Evolutionary conservation across 2,329 filamentous ascomycete species (phyloP), one percentile per base, ranked within the genome.

Genomic region (Beauveria asiatica): DNA sequence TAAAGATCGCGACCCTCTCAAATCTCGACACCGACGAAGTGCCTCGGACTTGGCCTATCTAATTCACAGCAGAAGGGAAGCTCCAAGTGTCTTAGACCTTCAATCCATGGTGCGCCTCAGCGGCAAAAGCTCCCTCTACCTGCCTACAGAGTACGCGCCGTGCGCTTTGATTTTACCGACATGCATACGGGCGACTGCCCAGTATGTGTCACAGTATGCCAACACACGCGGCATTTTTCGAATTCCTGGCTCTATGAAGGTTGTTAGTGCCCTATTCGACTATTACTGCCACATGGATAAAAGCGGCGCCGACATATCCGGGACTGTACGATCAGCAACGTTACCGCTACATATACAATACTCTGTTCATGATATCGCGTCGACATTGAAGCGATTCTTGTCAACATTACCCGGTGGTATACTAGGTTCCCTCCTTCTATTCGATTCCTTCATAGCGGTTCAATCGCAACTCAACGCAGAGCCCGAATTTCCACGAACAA

Each of bases 331-430:
- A 39, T 82, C 78, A 54, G 80, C 83, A 6, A 83, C 78, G 45
- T 73, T 89, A 1, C 86, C 86, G 3, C 69, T 72, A 2, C 83
- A 87, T 65, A 83, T 89, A 62, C 77, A 78, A 42, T 81, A 76
- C 51, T 78, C 81, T 7, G 76, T 83, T 3, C 83, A 88, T 62
- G 86, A 89, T 70, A 81, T 89, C 33, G 85, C 85, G 2, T 85
- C 84, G 2, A 78, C 83, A 0, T 88, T 89, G 71, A 89, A 89
- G 66, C 80, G 78, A 13, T 75, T 89, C n/a, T 73, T 89, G 0
- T 78, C 80, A 0, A 81, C 82, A 1, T 69, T 89, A 0, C 85
- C 85, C 0, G 85, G 85, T 0, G 86, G 86, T 0, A 84, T 89
- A 45, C 73, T 89, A 1, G 86, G 86, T 4, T 85, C 83, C 0